Percentiles rank a stretch among this genome's conserved stretches.
Evolutionary conservation across 805 yeast genomes (phyloP).

Genomic region (Ogataea pini): DNA sequence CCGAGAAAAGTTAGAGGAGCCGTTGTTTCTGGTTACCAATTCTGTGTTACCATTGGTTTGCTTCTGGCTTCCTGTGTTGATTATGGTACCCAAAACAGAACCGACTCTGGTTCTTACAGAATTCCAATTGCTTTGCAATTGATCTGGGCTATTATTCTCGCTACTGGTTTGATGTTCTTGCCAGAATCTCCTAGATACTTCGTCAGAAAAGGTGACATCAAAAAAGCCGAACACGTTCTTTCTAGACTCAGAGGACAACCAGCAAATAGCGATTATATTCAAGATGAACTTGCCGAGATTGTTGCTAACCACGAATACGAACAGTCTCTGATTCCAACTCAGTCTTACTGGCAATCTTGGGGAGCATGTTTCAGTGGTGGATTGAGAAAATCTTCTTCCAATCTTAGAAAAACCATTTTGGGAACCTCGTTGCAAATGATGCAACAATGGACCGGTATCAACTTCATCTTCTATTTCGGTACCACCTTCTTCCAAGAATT

Average conservation of each 20-base stretch:
- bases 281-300: constrained; percentile 52
- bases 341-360: constrained; percentile 43
- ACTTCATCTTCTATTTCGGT: constrained; percentile 75
- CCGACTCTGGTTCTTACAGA: constrained; percentile 61
- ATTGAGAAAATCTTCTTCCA: constrained; percentile 37
- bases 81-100: constrained; percentile 60
- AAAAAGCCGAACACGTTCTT: constrained; percentile 58
- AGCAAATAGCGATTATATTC: constrained; percentile 44
- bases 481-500: constrained; percentile 61
- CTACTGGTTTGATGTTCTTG: constrained; percentile 60
- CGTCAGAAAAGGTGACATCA: constrained; percentile 56
- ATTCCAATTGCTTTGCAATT: constrained; percentile 76
- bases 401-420: constrained; percentile 44
- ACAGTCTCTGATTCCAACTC: constrained; percentile 34
- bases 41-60: constrained; percentile 65
- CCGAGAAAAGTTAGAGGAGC: constrained; percentile 81
- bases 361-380: constrained; percentile 45
- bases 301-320: constrained; percentile 53
- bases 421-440: constrained; percentile 48
- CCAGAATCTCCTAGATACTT: constrained; percentile 79
- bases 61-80: constrained; percentile 69
- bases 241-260: constrained; percentile 56
- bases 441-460: constrained; percentile 79
- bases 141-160: constrained; percentile 63
- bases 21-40: constrained; percentile 71